Evolutionary conservation across 2,329 filamentous ascomycete species (phyloP), one percentile per base, ranked within the genome.

Genomic region (Chaetoscypha palmicola): DNA sequence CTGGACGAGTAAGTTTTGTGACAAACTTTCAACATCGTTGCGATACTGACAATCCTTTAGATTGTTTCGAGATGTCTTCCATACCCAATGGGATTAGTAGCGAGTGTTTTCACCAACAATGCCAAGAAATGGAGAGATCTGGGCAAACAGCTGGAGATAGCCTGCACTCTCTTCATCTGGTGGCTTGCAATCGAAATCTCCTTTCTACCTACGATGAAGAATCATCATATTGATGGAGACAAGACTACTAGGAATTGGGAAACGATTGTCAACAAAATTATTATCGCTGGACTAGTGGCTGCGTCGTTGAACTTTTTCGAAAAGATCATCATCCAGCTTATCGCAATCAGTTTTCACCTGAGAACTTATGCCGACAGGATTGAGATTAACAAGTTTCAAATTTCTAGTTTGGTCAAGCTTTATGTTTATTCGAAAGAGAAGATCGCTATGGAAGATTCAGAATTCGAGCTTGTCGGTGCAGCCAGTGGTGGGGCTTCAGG

Each of bases 51-150:
- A 24, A 23, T 48, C 20, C 4, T 49, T 3, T 46, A 76, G 65
- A 73, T 85, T 38, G 66, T 81, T 11, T 75, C 81, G 5, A 84
- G 84, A 63, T 71, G 69, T 41, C 68, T 86, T 8, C 81, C 82
- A 1, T 76, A 69, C 55, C 70, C 75, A 0, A 73, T 83, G 31
- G 76, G 78, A 1, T 56, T 83, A 1, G 46, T 85, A 12, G 81
- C 87, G 4, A 86, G 81, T 56, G 69, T 91, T 4, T 81, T 88
- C 58, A 77, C 90, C 12, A 92, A 89, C 62, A 91, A 86, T 55
- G 75, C 80, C 58, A 94, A 92, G 68, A 96, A 96, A 62, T 96
- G 90, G 90, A 82, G 81, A 58, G 90, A 94, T 57, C 79, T 96
- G 61, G 89, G 87, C 16, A 82, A 81, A 47, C 81, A 89, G 55